phyloP scores from a whole-genome alignment of 768 basidiomycete species.

The Phylloporus scabripes region DNA sequence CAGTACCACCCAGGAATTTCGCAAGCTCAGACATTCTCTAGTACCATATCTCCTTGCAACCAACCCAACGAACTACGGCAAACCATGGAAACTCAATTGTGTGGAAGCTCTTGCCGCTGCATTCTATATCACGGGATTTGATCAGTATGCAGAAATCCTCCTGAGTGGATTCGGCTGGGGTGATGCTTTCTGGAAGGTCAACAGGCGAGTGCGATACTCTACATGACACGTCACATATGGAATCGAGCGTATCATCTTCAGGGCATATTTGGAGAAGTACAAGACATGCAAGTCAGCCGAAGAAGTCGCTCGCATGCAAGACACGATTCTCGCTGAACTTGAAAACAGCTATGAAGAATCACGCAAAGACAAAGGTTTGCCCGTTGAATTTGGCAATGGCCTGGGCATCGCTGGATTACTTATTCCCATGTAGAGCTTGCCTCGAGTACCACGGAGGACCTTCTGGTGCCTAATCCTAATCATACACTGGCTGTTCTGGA shows the following conservation, averaged over 20 bases:
- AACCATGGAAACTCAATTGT: slow-evolving; percentile 94
- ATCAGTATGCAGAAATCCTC: slow-evolving; percentile 71
- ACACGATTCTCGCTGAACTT: slow-evolving; percentile 63
- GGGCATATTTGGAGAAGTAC: slow-evolving; percentile 64
- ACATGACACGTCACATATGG: background rate
- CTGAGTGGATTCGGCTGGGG: slow-evolving; percentile 90
- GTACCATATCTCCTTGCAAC: slow-evolving; percentile 94
- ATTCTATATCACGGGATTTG: slow-evolving; percentile 89
- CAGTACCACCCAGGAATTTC: background rate
- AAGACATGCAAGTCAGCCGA: slow-evolving; percentile 58
- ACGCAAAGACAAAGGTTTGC: slow-evolving; percentile 44
- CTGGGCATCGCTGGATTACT: background rate
- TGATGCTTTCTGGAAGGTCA: slow-evolving; percentile 79
- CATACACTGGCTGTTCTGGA: slow-evolving; percentile 30
- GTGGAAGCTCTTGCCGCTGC: slow-evolving; percentile 93
- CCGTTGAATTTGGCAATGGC: background rate
- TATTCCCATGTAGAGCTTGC: slow-evolving; percentile 7
- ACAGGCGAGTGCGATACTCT: slow-evolving; percentile 43
- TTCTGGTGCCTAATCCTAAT: slow-evolving; percentile 68
- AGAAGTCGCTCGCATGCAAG: slow-evolving; percentile 57
- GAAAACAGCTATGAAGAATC: slow-evolving; percentile 57
- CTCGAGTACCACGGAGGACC: slow-evolving; percentile 46
- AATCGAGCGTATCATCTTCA: slow-evolving; percentile 1
- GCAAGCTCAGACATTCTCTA: slow-evolving; percentile 28
- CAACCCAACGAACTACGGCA: slow-evolving; percentile 97